A percentile compares a stretch with the other conserved stretches of the same genome.
Evolutionary conservation across 140 eudicot genomes (phyloP).

Genomic region (Bidens hawaiensis): DNA sequence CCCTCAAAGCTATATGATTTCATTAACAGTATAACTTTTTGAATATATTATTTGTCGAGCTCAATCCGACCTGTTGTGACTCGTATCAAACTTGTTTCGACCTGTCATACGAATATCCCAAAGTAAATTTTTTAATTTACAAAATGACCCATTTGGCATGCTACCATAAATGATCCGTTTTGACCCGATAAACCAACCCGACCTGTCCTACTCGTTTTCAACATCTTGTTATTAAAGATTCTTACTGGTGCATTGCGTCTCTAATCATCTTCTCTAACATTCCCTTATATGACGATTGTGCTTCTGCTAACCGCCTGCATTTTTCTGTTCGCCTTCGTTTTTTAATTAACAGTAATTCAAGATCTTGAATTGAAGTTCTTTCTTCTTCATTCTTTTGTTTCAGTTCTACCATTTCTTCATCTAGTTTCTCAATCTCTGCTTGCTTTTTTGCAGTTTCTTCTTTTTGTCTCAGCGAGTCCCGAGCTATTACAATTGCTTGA

Average conservation of each 20-base stretch:
- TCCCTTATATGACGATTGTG: conserved; percentile 77
- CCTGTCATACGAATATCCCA: no score
- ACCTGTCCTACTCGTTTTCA: background rate
- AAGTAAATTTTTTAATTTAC: no score
- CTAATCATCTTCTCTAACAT: conserved; percentile 97
- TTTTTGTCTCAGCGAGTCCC: conserved; percentile 75
- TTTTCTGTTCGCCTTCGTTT: conserved; percentile 77
- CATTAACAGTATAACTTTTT: no score
- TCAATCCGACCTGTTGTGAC: background rate
- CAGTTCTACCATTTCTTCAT: conserved; percentile 59
- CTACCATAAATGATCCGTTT: background rate
- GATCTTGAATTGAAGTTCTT: conserved; percentile 61
- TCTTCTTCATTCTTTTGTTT: conserved; percentile 81
- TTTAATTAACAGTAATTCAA: conserved; percentile 63
- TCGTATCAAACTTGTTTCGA: background rate
- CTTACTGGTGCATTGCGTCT: conserved; percentile 99
- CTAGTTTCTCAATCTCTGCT: conserved; percentile 61
- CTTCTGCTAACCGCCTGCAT: conserved; percentile 84
- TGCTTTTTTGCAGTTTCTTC: conserved; percentile 73
- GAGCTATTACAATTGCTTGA: conserved; percentile 81
- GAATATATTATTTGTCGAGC: no score
- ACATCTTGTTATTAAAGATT: background rate
- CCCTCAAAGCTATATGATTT: no score
- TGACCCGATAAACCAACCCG: background rate
- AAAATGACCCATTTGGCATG: no score